These are phyloP conservation scores for Fusarium pseudocircinatum DNA, from an alignment of 2,329 filamentous ascomycete genomes.

Conservation along the genomic window DNA sequence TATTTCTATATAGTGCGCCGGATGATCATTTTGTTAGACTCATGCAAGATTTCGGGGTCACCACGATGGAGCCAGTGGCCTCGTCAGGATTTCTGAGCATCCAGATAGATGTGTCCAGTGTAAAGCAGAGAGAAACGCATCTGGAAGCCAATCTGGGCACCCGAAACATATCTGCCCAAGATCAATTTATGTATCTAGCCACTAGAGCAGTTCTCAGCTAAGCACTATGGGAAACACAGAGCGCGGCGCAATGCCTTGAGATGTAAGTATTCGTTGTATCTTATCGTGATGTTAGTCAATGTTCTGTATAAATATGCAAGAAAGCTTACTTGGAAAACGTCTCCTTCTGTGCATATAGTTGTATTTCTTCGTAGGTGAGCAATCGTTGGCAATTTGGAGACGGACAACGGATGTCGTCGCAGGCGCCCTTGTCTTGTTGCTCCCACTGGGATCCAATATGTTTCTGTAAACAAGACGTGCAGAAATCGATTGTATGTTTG, in stretches of 20 bases:
- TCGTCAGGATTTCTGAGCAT: background rate
- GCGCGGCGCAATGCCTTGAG: background rate
- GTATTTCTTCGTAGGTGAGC: background rate
- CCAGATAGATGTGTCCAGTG: background rate
- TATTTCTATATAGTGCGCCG: too few species aligned
- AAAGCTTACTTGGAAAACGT: background rate
- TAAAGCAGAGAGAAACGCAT: background rate
- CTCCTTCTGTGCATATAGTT: background rate
- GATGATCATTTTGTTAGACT: too few species aligned
- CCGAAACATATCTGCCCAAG: background rate
- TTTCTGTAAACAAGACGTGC: background rate
- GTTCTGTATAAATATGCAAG: background rate
- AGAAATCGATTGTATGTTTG: background rate
- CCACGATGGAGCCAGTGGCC: too few species aligned
- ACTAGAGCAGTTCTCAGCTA: background rate
- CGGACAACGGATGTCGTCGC: background rate
- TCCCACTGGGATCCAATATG: background rate
- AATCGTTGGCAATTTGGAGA: background rate
- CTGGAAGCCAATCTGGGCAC: background rate
- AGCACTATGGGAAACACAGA: background rate
- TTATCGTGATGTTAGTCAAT: background rate
- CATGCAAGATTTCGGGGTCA: too few species aligned
- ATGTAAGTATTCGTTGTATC: background rate
- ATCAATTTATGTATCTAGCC: background rate
- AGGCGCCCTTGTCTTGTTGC: background rate